phyloP scores from a whole-genome alignment of 2,329 filamentous ascomycete species.

The Didymella pomorum region DNA sequence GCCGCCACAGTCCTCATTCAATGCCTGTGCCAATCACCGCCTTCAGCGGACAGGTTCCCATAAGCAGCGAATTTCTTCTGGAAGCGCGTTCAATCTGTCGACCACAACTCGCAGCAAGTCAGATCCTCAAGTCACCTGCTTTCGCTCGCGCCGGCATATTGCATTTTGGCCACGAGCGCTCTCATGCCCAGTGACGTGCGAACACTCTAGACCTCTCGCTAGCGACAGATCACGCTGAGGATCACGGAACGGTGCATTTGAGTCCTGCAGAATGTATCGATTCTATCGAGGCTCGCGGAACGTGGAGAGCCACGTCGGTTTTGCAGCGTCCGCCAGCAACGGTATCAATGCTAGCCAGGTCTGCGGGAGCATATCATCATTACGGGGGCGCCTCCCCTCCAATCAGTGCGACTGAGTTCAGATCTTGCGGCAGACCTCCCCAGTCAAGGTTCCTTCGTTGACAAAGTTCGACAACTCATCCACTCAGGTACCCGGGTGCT shows the following conservation, averaged over 20 bases:
- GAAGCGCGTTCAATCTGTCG: slow-evolving; percentile 28
- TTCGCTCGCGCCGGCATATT: slow-evolving; percentile 1
- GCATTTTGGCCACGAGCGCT: neutral
- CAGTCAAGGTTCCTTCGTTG: slow-evolving; percentile 8
- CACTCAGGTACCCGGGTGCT: slow-evolving; percentile 25
- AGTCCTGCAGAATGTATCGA: slow-evolving; percentile 29
- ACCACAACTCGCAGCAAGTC: slow-evolving; percentile 27
- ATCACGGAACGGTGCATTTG: slow-evolving; percentile 24
- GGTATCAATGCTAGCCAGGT: slow-evolving; percentile 26
- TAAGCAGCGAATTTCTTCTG: slow-evolving; percentile 13
- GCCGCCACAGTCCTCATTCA: slow-evolving; percentile 23
- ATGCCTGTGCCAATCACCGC: slow-evolving; percentile 29
- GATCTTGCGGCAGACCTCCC: slow-evolving; percentile 25
- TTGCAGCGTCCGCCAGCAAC: slow-evolving; percentile 32
- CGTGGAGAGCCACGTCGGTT: slow-evolving; percentile 44
- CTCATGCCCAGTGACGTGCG: slow-evolving; percentile 11
- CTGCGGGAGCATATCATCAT: slow-evolving; percentile 17
- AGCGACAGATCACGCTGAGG: slow-evolving; percentile 28
- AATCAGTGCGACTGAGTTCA: slow-evolving; percentile 20
- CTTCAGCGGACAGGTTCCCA: slow-evolving; percentile 15
- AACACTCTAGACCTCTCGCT: slow-evolving; percentile 17
- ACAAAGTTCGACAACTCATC: slow-evolving; percentile 7
- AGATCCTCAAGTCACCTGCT: slow-evolving; percentile 5
- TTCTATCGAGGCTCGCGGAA: slow-evolving; percentile 32
- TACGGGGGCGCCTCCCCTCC: slow-evolving; percentile 14